A percentile compares a stretch with the other conserved stretches of the same genome.
phyloP scores from a whole-genome alignment of 2,329 filamentous ascomycete genomes.

The Penicillium janthinellum region DNA sequence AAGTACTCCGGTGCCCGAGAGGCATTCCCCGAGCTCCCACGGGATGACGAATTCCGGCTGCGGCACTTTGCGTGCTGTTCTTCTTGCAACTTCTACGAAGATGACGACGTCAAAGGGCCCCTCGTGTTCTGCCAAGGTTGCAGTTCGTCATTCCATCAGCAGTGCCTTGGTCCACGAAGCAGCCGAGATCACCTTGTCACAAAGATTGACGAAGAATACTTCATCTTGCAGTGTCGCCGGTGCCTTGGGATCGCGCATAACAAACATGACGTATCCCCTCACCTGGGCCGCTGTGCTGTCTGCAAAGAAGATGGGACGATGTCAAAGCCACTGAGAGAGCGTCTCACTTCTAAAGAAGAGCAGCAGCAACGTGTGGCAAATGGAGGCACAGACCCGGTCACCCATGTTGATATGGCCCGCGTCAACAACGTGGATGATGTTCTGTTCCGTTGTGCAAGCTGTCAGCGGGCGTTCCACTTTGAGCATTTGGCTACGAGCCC shows the following conservation, averaged over 20 bases:
- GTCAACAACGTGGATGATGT: constrained; percentile 76
- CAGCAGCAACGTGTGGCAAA: constrained; percentile 81
- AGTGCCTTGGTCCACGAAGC: constrained; percentile 74
- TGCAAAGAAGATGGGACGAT: constrained; percentile 68
- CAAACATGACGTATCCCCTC: constrained; percentile 70
- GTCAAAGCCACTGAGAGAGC: constrained; percentile 74
- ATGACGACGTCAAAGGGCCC: constrained; percentile 62
- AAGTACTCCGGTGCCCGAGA: constrained; percentile 68
- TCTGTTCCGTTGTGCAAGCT: constrained; percentile 79
- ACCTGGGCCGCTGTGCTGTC: constrained; percentile 69
- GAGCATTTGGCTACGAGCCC: constrained; percentile 69
- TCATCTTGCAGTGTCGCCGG: constrained; percentile 85
- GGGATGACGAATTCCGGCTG: constrained; percentile 66
- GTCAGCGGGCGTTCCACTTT: constrained; percentile 78
- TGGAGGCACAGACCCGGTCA: constrained; percentile 74
- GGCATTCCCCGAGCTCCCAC: constrained; percentile 65
- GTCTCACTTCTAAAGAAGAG: constrained; percentile 75
- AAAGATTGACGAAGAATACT: constrained; percentile 74
- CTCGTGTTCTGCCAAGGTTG: constrained; percentile 92
- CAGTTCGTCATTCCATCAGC: constrained; percentile 77
- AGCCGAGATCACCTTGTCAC: constrained; percentile 84
- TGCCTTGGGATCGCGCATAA: constrained; percentile 71
- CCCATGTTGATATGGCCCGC: constrained; percentile 60
- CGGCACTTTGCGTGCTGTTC: constrained; percentile 73
- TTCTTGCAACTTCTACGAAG: constrained; percentile 63